phyloP scores from a whole-genome alignment of 2,329 filamentous ascomycete genomes.

The Lasiodiplodia sp. region DNA sequence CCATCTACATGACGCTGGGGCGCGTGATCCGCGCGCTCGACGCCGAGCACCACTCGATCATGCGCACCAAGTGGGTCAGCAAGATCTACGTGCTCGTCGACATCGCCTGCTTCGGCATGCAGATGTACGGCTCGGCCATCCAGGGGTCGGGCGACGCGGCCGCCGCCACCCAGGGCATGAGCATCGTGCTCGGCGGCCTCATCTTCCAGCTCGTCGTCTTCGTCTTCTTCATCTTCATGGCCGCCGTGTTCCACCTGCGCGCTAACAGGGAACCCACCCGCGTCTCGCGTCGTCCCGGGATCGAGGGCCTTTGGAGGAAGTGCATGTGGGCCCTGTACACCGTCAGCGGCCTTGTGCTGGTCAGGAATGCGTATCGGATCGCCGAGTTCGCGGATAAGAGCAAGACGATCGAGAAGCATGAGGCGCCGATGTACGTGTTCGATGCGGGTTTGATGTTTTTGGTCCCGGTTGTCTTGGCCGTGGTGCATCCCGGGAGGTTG shows the following conservation, averaged over 20 bases:
- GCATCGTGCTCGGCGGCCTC: conserved; percentile 57
- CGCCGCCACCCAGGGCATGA: conserved; percentile 41
- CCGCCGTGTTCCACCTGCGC: conserved; percentile 39
- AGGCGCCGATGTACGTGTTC: conserved; percentile 57
- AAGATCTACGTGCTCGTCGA: conserved; percentile 37
- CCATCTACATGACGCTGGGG: conserved; percentile 54
- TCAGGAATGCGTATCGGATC: conserved; percentile 57
- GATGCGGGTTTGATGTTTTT: conserved; percentile 55
- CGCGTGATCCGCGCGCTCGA: conserved; percentile 47
- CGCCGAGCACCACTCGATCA: conserved; percentile 34
- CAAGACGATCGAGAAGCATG: conserved; percentile 52
- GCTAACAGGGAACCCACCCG: conserved; percentile 34
- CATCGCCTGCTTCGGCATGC: conserved; percentile 35
- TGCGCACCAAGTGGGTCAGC: conserved; percentile 29
- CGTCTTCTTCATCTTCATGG: conserved; percentile 54
- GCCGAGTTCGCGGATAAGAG: conserved; percentile 56
- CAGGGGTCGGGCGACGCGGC: conserved; percentile 31
- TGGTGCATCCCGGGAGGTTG: conserved; percentile 45
- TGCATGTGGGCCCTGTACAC: conserved; percentile 54
- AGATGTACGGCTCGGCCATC: conserved; percentile 36
- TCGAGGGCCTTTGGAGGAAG: conserved; percentile 34
- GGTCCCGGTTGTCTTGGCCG: conserved; percentile 51
- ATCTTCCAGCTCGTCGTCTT: conserved; percentile 60
- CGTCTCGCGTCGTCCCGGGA: neutral
- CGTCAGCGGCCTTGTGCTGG: conserved; percentile 54